Conservation (phyloP, 768 basidiomycete genomes). For the Pleurotus platypus region DNA sequence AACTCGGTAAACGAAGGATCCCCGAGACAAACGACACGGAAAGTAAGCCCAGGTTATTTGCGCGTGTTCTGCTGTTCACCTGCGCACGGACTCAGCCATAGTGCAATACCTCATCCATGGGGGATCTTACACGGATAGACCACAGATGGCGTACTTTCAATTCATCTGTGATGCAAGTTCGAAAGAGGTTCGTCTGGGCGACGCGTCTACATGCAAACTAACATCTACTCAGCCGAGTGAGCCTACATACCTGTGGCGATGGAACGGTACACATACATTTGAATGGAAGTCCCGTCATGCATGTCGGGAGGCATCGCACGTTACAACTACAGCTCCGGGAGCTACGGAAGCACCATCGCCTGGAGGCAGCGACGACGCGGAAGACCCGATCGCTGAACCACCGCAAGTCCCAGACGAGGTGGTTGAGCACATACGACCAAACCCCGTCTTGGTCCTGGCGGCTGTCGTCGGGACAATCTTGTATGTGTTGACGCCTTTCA, state of each 20-base stretch:
- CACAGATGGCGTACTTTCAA: conserved; percentile 26
- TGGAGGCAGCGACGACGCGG: too few relatives aligned
- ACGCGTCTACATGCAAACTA: too few relatives aligned
- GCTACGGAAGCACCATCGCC: too few relatives aligned
- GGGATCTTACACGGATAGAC: conserved; percentile 19
- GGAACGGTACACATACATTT: background rate
- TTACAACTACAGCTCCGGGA: too few relatives aligned
- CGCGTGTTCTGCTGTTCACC: background rate
- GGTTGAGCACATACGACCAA: too few relatives aligned
- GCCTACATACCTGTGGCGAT: background rate
- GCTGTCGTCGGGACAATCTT: too few relatives aligned
- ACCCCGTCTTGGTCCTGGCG: too few relatives aligned
- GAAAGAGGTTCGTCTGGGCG: conserved; percentile 13
- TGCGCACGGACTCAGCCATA: conserved; percentile 12
- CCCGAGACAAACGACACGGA: conserved; percentile 1
- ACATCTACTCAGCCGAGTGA: background rate
- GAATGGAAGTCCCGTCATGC: background rate
- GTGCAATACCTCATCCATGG: conserved; percentile 29
- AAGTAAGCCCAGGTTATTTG: background rate
- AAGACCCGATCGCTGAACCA: too few relatives aligned
- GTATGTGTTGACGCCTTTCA: too few relatives aligned
- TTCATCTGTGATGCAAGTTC: conserved; percentile 23
- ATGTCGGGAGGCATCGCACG: background rate
- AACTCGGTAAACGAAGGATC: conserved; percentile 9
- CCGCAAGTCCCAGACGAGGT: too few relatives aligned